Percentiles rank a stretch among this genome's conserved stretches.
Evolutionary conservation across 1,139 yeast species (phyloP).

Genomic region (Diutina scorzettiae): DNA sequence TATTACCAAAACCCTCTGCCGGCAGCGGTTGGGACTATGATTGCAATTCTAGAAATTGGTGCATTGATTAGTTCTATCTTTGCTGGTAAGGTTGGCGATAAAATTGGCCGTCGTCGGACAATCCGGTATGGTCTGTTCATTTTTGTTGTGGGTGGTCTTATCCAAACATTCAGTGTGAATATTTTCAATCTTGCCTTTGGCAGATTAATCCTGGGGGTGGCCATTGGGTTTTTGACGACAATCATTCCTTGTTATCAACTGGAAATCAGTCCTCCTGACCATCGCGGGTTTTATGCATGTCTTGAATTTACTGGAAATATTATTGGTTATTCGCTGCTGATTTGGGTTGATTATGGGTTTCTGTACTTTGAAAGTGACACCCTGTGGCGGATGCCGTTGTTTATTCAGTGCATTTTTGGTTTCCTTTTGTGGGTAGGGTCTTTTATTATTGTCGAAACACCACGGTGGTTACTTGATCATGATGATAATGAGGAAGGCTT

Average conservation of each 20-base stretch:
- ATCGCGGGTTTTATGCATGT: constrained; percentile 81
- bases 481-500: constrained; percentile 82
- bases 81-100: constrained; percentile 71
- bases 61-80: constrained; percentile 68
- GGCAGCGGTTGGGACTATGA: constrained; percentile 64
- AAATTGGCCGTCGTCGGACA: constrained; percentile 68
- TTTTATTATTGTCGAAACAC: constrained; percentile 72
- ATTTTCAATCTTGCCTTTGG: constrained; percentile 52
- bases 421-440: constrained; percentile 57
- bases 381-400: constrained; percentile 75
- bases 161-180: constrained; percentile 50
- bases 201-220: constrained; percentile 72
- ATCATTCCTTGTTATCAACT: constrained; percentile 92
- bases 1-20: constrained; percentile 67
- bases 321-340: constrained; percentile 73
- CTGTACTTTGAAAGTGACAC: constrained; percentile 40
- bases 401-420: constrained; percentile 71
- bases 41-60: constrained; percentile 76
- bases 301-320: constrained; percentile 89
- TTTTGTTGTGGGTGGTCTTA: constrained; percentile 68
- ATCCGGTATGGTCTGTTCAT: constrained; percentile 73
- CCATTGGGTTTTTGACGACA: constrained; percentile 84
- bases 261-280: constrained; percentile 83
- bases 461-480: constrained; percentile 80
- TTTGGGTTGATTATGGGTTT: constrained; percentile 85